Base-by-base conservation (phyloP, 768 basidiomycete genomes). In the Strobilomyces echinocephalus region DNA sequence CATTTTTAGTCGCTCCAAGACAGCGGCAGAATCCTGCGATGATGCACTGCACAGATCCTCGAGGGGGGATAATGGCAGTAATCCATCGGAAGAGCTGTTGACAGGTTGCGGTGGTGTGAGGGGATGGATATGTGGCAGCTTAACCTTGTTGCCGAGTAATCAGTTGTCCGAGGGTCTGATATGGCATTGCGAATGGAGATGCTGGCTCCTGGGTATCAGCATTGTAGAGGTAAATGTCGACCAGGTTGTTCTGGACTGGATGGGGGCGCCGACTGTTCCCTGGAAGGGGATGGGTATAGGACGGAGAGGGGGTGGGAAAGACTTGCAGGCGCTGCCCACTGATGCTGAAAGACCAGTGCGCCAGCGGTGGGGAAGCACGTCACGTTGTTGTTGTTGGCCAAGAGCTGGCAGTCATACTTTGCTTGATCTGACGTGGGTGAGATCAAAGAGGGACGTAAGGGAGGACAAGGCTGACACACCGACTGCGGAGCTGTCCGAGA, bases 271-370 rank as follows among this genome's bases (percentile, higher is more conserved):
- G 76, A 56, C 82, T 85, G 63, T 92, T 91, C 88, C 88, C 88
- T 90, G 68, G 44, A 50, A 54, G 52, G 44, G 21, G 48, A 48
- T 66, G 49, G 49, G 57, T 54, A 62, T 18, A 55, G 41, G 38
- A 43, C 41, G 47, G 12, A 9, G 50, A 35, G n/a, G 57, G 54
- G 34, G 54, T 40, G 39, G 62, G 7, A 45, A 52, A 34, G 0
- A 86, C 88, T 69, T 64, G 90, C 91, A 94, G 92, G 85, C 35
- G 83, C 79, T 5, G 84, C 81, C 77, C 81, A 90, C 46, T 87
- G 69, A 63, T 86, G 79, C 70, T 95, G 91, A n/a, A 78, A 69
- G 55, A 94, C 74, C 24, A 2, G 73, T 56, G 20, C 80, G 53
- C 77, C 70, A 8, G 69, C 46, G 0, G 73, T 74, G 10, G 93